Conservation (phyloP, 768 basidiomycete species). For the Agaricus sinodeliciosus region DNA sequence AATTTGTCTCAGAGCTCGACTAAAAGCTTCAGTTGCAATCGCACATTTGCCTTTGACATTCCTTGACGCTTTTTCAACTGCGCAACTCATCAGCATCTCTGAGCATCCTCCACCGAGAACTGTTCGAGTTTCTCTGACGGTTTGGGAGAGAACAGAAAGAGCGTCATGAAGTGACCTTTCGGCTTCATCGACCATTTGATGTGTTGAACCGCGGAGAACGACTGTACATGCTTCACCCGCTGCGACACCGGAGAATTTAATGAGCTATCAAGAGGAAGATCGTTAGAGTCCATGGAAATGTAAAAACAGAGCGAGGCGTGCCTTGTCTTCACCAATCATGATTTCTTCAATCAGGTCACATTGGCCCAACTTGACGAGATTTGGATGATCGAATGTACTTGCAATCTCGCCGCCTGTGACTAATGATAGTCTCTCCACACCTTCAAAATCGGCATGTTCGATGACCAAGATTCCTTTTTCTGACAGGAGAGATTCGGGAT, state of each 20-base stretch:
- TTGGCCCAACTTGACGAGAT: conserved; percentile 84
- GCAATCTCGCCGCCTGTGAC: conserved; percentile 98
- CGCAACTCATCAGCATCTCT: conserved; percentile 96
- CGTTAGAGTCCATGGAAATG: not conserved
- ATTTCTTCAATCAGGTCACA: conserved; percentile 98
- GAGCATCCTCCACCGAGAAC: conserved; percentile 96
- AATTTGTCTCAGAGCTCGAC: conserved; percentile 84
- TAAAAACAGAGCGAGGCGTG: conserved; percentile 18
- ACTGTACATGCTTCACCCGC: conserved; percentile 98
- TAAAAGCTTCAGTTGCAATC: conserved; percentile 90
- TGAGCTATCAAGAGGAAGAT: conserved; percentile 52
- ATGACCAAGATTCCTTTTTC: conserved; percentile 95
- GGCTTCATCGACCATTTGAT: conserved; percentile 99
- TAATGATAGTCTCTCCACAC: conserved; percentile 90
- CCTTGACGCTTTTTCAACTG: conserved; percentile 83
- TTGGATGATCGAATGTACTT: conserved; percentile 89
- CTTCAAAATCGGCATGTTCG: conserved; percentile 98
- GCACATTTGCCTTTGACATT: conserved; percentile 92
- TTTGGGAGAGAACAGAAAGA: conserved; percentile 94
- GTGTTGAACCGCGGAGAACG: conserved; percentile 93
- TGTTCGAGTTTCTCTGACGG: conserved; percentile 92
- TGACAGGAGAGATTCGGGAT: conserved; percentile 91
- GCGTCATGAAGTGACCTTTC: conserved; percentile 97
- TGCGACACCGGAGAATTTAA: conserved; percentile 99
- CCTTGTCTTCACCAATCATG: conserved; percentile 99